These are phyloP conservation scores for Phytophthora brassicae DNA, from an alignment of 352 stramenopile genomes.

Conservation along the genomic window DNA sequence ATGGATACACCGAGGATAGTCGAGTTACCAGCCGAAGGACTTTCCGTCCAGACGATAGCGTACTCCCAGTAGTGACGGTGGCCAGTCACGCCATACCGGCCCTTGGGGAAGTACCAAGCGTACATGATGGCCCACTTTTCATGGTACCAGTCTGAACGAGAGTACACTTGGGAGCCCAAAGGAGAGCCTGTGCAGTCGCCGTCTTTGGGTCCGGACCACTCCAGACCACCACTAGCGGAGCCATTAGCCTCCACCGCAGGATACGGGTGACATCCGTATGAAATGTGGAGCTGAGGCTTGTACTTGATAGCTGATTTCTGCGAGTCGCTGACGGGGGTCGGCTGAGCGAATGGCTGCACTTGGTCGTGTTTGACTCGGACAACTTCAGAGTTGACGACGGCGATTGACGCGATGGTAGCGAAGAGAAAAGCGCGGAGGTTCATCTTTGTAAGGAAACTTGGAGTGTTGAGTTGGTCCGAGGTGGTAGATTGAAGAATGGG, in stretches of 20 bases:
- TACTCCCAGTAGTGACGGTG: conserved; percentile 14
- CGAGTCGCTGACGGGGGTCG: conserved; percentile 1
- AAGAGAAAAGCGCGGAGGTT: conserved; percentile 5
- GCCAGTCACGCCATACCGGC: neutral
- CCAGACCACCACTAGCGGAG: conserved; percentile 7
- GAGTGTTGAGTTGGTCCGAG: neutral
- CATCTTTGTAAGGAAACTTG: neutral
- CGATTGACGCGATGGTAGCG: neutral
- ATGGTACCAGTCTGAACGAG: conserved; percentile 21
- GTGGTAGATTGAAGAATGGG: neutral
- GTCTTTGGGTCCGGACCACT: conserved; percentile 8
- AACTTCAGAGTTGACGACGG: neutral
- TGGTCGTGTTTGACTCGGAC: conserved; percentile 5
- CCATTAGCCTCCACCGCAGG: conserved; percentile 13
- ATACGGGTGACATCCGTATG: conserved; percentile 10
- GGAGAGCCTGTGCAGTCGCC: conserved; percentile 22
- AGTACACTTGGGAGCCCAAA: conserved; percentile 30
- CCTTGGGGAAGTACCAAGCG: conserved; percentile 24
- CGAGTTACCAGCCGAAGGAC: conserved; percentile 18
- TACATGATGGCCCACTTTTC: conserved; percentile 30
- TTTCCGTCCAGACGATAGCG: conserved; percentile 44
- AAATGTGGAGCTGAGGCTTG: conserved; percentile 10
- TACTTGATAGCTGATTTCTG: conserved; percentile 16
- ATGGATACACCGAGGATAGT: conserved; percentile 25
- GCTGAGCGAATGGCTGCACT: conserved; percentile 11